phyloP scores from a whole-genome alignment of 495 filamentous ascomycete genomes.

The Astrothelium macrocarpum region DNA sequence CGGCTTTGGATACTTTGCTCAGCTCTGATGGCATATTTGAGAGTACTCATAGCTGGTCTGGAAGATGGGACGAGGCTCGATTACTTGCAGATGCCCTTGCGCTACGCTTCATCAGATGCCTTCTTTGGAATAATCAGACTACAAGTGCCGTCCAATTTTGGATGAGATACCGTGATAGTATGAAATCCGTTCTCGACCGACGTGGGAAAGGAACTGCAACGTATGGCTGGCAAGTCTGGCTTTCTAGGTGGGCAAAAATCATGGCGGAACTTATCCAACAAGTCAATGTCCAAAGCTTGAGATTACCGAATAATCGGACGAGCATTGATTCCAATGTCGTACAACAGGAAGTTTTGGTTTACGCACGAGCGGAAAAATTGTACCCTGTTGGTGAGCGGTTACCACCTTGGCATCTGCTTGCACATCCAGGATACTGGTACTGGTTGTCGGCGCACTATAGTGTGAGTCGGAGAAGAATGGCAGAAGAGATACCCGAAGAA shows the following conservation, averaged over 20 bases:
- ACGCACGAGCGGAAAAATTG: constrained; percentile 57
- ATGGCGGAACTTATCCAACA: constrained; percentile 74
- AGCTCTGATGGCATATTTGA: constrained; percentile 68
- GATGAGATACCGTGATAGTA: constrained; percentile 59
- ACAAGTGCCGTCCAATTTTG: constrained; percentile 67
- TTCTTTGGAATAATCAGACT: constrained; percentile 65
- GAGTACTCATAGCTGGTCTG: constrained; percentile 75
- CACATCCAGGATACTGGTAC: constrained; percentile 85
- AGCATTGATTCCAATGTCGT: constrained; percentile 17
- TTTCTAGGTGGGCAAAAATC: constrained; percentile 67
- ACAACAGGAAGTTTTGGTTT: constrained; percentile 36
- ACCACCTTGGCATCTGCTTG: constrained; percentile 68
- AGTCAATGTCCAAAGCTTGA: constrained; percentile 40
- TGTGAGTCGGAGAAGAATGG: constrained; percentile 48
- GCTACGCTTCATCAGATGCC: constrained; percentile 67
- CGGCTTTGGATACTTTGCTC: constrained; percentile 72
- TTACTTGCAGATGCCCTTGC: constrained; percentile 70
- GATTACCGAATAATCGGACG: not conserved
- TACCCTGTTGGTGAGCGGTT: constrained; percentile 53
- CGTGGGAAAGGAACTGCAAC: constrained; percentile 71
- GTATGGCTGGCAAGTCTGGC: constrained; percentile 84
- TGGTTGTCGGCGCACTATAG: constrained; percentile 58
- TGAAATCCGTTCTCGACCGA: constrained; percentile 65
- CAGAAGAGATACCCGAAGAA: constrained; percentile 60
- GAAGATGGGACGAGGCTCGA: constrained; percentile 76